These are phyloP conservation scores for Conticribra guillardii DNA, from an alignment of 108 stramenopile genomes.

Conservation along the genomic window DNA sequence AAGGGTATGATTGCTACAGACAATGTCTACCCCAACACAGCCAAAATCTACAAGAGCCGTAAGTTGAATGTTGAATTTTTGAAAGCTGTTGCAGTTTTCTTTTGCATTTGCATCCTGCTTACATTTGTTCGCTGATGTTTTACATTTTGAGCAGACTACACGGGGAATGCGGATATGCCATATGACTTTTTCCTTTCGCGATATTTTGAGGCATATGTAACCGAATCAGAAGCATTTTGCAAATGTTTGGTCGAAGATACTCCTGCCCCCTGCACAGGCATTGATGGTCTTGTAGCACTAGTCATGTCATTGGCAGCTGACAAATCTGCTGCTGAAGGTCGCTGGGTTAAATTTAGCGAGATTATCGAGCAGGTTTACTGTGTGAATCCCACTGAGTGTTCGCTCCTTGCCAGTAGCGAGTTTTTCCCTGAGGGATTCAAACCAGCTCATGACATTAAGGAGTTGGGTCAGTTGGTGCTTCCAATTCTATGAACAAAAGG, in stretches of 20 bases:
- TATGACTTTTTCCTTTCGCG: conserved; percentile 95
- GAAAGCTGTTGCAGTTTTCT: too few relatives aligned
- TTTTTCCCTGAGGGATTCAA: conserved; percentile 82
- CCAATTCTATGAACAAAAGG: conserved; percentile 59
- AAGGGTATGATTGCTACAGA: conserved; percentile 96
- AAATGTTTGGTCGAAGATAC: conserved; percentile 91
- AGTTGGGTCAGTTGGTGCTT: conserved; percentile 54
- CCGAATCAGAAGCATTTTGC: conserved; percentile 93
- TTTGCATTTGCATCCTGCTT: too few relatives aligned
- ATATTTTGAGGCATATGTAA: conserved; percentile 95
- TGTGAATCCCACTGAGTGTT: conserved; percentile 62
- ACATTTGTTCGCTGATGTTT: too few relatives aligned
- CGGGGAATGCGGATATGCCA: conserved; percentile 98
- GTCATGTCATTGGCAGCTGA: conserved; percentile 96
- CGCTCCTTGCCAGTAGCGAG: conserved; percentile 58
- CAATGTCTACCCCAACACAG: conserved; percentile 95
- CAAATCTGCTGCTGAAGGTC: conserved; percentile 74
- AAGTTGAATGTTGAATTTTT: too few relatives aligned
- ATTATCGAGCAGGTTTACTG: conserved; percentile 81
- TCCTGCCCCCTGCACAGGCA: conserved; percentile 93
- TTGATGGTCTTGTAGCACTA: conserved; percentile 94
- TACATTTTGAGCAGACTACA: conserved; percentile 86
- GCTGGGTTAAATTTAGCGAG: conserved; percentile 87
- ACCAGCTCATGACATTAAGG: conserved; percentile 54
- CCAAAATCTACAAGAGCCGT: conserved; percentile 84